Conservation (phyloP, 2,329 filamentous ascomycete species). For the Arthrocladium fulminans region DNA sequence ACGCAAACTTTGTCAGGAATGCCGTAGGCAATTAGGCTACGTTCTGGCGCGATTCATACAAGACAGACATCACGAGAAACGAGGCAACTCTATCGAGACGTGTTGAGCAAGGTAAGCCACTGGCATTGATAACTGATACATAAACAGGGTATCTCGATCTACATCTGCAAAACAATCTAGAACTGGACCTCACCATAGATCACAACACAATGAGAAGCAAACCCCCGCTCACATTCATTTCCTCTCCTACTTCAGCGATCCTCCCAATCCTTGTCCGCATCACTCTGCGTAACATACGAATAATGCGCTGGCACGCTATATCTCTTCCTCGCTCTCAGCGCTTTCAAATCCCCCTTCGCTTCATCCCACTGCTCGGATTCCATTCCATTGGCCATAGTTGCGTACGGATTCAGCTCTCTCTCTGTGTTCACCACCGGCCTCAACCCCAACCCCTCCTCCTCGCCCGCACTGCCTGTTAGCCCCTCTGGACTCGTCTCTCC, state of each 20-base stretch:
- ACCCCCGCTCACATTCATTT: neutral
- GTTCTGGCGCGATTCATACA: no score
- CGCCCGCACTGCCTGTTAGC: neutral
- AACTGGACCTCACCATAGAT: neutral
- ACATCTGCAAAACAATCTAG: no score
- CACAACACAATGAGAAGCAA: neutral
- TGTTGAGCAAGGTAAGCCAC: no score
- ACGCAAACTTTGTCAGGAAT: no score
- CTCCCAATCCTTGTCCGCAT: conserved; percentile 5
- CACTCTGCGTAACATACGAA: neutral
- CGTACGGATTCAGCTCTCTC: neutral
- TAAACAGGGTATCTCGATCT: no score
- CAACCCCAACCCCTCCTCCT: neutral
- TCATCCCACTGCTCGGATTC: neutral
- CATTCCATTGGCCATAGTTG: neutral
- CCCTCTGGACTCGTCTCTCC: neutral
- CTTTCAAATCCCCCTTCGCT: conserved; percentile 6
- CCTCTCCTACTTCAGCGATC: neutral
- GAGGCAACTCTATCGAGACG: no score
- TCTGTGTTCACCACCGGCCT: neutral
- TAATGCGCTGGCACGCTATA: neutral
- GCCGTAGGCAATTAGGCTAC: no score
- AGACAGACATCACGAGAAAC: no score
- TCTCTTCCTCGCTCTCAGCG: conserved; percentile 4
- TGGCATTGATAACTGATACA: no score